These are phyloP conservation scores for Thraustochytrium sp. DNA, from an alignment of 352 stramenopile genomes.

Conservation along the genomic window DNA sequence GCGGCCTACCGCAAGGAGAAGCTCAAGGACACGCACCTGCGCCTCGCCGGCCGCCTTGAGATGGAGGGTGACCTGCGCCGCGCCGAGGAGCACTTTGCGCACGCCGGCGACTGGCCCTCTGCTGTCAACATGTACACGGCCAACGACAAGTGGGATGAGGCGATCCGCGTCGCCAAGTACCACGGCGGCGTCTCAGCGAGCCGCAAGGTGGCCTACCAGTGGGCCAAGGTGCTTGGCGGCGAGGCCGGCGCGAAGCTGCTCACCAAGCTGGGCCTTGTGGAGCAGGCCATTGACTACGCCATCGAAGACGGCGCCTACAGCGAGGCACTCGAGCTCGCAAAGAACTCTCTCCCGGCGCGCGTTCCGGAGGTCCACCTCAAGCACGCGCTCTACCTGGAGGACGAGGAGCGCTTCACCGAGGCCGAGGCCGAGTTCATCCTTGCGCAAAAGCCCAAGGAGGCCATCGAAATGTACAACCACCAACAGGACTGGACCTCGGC, in stretches of 20 bases:
- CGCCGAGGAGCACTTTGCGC: conserved; percentile 84
- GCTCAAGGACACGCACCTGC: conserved; percentile 85
- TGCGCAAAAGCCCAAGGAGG: conserved; percentile 80
- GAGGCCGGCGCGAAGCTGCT: conserved; percentile 82
- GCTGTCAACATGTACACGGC: conserved; percentile 89
- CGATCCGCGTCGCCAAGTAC: conserved; percentile 84
- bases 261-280: conserved; percentile 78
- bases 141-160: conserved; percentile 89
- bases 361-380: conserved; percentile 84
- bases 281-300: conserved; percentile 85
- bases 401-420: conserved; percentile 85
- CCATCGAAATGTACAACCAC: conserved; percentile 91
- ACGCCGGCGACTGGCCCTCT: conserved; percentile 78
- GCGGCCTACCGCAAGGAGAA: conserved; percentile 83
- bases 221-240: conserved; percentile 78
- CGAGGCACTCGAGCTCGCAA: conserved; percentile 81
- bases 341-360: conserved; percentile 71
- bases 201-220: conserved; percentile 85
- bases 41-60: conserved; percentile 83
- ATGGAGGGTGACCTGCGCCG: conserved; percentile 82
- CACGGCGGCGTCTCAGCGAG: conserved; percentile 80
- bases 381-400: conserved; percentile 82
- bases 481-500: conserved; percentile 84
- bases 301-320: conserved; percentile 83
- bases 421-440: conserved; percentile 84